Conservation (phyloP, 352 stramenopile genomes). For the Phytophthora crassamura region DNA sequence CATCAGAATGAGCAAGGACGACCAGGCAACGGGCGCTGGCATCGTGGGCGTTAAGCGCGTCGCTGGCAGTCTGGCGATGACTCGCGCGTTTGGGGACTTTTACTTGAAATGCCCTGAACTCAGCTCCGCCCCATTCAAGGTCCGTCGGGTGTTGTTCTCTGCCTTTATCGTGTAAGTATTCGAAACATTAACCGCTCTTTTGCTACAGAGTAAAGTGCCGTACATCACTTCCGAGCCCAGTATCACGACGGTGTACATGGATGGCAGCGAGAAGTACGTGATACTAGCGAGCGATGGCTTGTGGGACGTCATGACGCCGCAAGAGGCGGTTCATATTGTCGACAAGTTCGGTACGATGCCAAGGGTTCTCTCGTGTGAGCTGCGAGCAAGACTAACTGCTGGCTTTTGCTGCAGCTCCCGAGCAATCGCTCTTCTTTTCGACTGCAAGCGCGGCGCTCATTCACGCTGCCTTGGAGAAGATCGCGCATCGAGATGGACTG, state of each 20-base stretch:
- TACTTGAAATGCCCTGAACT: conserved; percentile 94
- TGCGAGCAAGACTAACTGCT: not conserved
- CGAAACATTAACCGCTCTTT: conserved; percentile 3
- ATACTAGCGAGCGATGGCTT: conserved; percentile 86
- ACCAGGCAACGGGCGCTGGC: conserved; percentile 73
- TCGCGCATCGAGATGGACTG: conserved; percentile 70
- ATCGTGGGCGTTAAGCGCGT: conserved; percentile 91
- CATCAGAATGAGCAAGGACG: conserved; percentile 93
- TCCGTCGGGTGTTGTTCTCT: conserved; percentile 10
- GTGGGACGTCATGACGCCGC: conserved; percentile 78
- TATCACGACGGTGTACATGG: conserved; percentile 55
- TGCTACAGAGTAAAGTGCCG: conserved; percentile 70
- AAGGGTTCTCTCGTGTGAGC: not conserved
- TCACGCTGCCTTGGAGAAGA: conserved; percentile 74
- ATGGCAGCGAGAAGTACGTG: conserved; percentile 67
- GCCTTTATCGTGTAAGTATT: not conserved
- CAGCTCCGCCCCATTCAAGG: conserved; percentile 93
- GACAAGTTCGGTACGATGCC: conserved; percentile 64
- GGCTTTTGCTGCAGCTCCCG: conserved; percentile 39
- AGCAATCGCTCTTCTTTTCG: conserved; percentile 65
- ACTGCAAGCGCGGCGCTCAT: conserved; percentile 65
- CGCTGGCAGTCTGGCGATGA: conserved; percentile 92
- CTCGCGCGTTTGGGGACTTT: conserved; percentile 92
- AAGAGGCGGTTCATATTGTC: conserved; percentile 73
- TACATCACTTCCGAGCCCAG: conserved; percentile 82